Base-by-base conservation (phyloP, 2,329 filamentous ascomycete genomes). In the Sclerotinia sclerotiorum region DNA sequence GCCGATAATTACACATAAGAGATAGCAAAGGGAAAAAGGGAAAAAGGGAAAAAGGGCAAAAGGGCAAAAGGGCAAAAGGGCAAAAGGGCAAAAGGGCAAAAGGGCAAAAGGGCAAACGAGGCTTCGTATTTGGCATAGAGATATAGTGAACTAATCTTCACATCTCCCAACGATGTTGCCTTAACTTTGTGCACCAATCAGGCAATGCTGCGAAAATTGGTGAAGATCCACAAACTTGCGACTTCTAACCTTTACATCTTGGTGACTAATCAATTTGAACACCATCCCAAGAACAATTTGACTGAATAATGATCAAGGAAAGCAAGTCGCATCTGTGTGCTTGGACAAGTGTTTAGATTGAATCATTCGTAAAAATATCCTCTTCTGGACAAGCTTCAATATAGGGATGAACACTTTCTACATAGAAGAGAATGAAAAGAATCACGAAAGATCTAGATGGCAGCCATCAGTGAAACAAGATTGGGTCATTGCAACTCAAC, bases 211-310 rank as follows among this genome's bases (percentile, higher is more conserved):
- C 35, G 29, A 19, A 21, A 13, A 11, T 35, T 35, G 7, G 21
- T 62, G 27, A 35, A 48, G 8, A 32, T 62, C 3, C 11, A 49
- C 21, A 35, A 21, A 35, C 19, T 61, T 61, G 46, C 7, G 21
- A n/a, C 21, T 51, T 13, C 15, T 32, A 56, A 32, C 7, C 8
- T 56, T 39, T 21, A 13, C 32, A 32, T n/a, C 5, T 24, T 48
- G 42, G 42, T 35, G 6, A 27, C 24, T 11, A 17, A 24, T 35
- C 27, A 17, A 49, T 5, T 19, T 29, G 2, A 61, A 24, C 27
- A 62, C 39, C 27, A 62, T 62, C 44, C 44, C 58, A 35, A 49
- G 29, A 27, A 62, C n/a, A 19, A 24, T 17, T 49, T 39, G n/a
- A 39, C 13, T 1, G 10, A 39, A 21, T 8, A 27, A 13, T 39